phyloP scores from a whole-genome alignment of 441 rosid species.

The Populus hybrid region DNA sequence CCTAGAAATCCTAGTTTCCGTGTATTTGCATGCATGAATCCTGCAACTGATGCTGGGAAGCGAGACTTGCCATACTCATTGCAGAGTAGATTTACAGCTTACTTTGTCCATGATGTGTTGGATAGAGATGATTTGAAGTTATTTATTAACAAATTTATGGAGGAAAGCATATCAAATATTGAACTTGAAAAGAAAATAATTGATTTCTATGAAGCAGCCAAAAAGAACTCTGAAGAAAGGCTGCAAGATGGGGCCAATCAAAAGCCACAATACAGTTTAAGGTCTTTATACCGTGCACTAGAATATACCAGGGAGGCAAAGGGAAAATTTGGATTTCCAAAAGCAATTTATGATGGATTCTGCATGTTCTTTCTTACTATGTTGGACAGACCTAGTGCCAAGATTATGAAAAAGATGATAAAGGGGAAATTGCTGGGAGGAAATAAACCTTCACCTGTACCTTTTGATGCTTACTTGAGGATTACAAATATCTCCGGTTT shows the following conservation, averaged over 20 bases:
- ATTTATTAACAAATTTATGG: constrained; percentile 71
- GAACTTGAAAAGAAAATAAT: constrained; percentile 55
- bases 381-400: constrained; percentile 79
- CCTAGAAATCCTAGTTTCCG: constrained; percentile 80
- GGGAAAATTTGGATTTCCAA: constrained; percentile 52
- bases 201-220: constrained; percentile 75
- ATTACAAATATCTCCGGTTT: constrained; percentile 24
- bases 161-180: constrained; percentile 50
- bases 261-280: constrained; percentile 95
- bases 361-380: constrained; percentile 89
- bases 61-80: constrained; percentile 80
- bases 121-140: constrained; percentile 73
- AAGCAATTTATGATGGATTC: constrained; percentile 87
- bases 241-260: constrained; percentile 99
- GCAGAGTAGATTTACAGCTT: constrained; percentile 88
- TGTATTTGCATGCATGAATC: constrained; percentile 98
- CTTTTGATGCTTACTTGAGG: constrained; percentile 49
- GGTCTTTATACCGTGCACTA: constrained; percentile 91
- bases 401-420: constrained; percentile 68
- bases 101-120: constrained; percentile 82
- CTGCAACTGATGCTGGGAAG: constrained; percentile 99
- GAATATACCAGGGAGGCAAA: constrained; percentile 80
- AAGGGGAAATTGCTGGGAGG: constrained; percentile 46
- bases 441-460: constrained; percentile 35
- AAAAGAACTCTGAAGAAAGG: constrained; percentile 77